phyloP scores from a whole-genome alignment of 257 asterid genomes.

The Ophiorrhiza pumila region DNA sequence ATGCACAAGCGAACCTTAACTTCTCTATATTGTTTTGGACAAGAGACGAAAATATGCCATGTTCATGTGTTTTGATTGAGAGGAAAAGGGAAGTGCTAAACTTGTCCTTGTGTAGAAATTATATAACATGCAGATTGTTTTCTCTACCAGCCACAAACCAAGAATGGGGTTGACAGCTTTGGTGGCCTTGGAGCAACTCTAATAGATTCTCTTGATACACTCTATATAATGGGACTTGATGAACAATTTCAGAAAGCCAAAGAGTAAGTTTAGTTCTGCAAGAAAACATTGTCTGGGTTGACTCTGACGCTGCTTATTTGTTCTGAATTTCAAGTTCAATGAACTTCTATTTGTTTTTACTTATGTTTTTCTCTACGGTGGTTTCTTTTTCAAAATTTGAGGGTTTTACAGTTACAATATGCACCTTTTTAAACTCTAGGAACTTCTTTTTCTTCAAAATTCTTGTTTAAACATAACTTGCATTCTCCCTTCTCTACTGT shows the following conservation, averaged over 20 bases:
- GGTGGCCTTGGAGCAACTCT: constrained; percentile 99
- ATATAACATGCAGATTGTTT: constrained; percentile 21
- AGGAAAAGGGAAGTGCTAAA: constrained; percentile 10
- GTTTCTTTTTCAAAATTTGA: background rate
- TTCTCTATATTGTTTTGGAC: background rate
- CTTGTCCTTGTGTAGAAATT: constrained; percentile 9
- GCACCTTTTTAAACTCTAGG: background rate
- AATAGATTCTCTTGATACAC: constrained; percentile 91
- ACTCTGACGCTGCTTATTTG: background rate
- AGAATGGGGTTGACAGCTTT: constrained; percentile 89
- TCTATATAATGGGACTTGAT: constrained; percentile 94
- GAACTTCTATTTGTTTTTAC: background rate
- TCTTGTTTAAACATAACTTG: background rate
- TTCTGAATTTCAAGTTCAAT: background rate
- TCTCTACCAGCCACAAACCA: constrained; percentile 77
- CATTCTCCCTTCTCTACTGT: background rate
- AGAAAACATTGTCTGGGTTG: background rate
- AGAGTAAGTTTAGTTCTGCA: constrained; percentile 57
- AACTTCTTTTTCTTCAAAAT: background rate
- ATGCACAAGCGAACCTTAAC: background rate
- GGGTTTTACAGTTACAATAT: background rate
- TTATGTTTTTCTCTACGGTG: background rate
- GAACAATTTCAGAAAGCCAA: constrained; percentile 94
- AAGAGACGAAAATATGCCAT: background rate
- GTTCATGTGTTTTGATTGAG: background rate